Base-by-base conservation (phyloP, 1,284 basidiomycete genomes). In the Rhizopogon parksii region DNA sequence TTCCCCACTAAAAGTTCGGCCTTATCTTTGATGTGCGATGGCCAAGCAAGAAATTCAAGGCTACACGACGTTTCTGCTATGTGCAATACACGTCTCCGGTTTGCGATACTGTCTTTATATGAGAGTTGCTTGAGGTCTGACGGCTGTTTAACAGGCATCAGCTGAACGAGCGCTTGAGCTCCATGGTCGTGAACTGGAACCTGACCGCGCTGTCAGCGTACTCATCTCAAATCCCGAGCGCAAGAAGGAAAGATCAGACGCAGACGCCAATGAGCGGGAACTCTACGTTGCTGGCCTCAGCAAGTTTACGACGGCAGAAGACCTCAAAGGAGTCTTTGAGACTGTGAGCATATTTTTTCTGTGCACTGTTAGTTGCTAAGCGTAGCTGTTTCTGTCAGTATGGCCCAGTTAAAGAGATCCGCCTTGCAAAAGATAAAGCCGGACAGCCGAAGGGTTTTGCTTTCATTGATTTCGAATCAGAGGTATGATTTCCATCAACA, bases 1-100 rank as follows among this genome's bases (percentile, higher is more conserved):
- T 27, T 55, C 40, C 46, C 43, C 46, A 49, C 35, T 36, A 36
- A 0, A 57, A 94, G 86, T 95, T 88, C 68, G 96, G 96, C 1
- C 78, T 77, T 4, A 80, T 99, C 47, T 91, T 99, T 53, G 93
- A 96, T 57, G 89, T 95, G 11, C 87, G 96, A 15, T 99, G 95
- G 96, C 96, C 96, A 5, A 96, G 93, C 70, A 95, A 95, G 65
- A 95, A 95, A 64, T 95, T 92, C 73, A 94, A 92, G 66, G 82
- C 76, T 49, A 87, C 87, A 1, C 76, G 96, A 24, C 79, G 96
- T 11, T 99, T 99, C 69, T 95, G 91, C 65, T 99, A 99, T 65
- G 76, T 99, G 2, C 95, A 97, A 57, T 97, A 81, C 65, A 86
- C 85, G 0, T 83, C 83, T 19, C 88, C 91, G 0, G 91, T 91